A percentile compares a stretch with the other conserved stretches of the same genome.
Evolutionary conservation across 768 basidiomycete genomes (phyloP).

Genomic region (Mycena rosella): DNA sequence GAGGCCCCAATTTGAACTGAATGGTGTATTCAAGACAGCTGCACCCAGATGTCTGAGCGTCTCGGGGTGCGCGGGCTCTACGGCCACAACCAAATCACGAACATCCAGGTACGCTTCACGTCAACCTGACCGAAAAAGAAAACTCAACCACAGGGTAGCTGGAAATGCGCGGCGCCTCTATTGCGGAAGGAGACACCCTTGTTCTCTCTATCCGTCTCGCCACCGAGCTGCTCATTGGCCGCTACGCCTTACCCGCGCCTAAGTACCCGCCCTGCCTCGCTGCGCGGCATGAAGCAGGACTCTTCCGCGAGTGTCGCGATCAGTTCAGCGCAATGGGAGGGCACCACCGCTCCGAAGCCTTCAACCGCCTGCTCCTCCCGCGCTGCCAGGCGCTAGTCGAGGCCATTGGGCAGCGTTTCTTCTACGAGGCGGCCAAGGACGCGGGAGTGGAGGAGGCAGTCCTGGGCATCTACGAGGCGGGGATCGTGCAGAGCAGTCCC

Average conservation of each 20-base stretch:
- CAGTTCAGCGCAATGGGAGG: not conserved
- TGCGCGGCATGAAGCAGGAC: not conserved
- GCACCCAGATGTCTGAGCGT: not conserved
- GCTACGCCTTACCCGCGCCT: not conserved
- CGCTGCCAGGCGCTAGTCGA: not conserved
- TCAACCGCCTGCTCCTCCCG: constrained; percentile 2
- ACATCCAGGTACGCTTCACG: constrained; percentile 1
- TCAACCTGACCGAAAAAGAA: too few species aligned
- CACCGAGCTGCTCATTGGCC: constrained; percentile 13
- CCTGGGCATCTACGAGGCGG: constrained; percentile 14
- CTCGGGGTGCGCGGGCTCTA: constrained; percentile 4
- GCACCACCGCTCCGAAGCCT: not conserved
- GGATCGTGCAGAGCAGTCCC: constrained; percentile 2
- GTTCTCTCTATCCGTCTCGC: constrained; percentile 11
- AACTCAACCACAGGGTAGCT: not conserved
- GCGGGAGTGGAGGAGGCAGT: not conserved
- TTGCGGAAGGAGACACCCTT: constrained; percentile 10
- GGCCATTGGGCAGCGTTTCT: constrained; percentile 7
- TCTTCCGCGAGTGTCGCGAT: not conserved
- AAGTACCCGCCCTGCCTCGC: not conserved
- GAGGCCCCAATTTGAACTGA: not conserved
- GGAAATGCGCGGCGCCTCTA: constrained; percentile 9
- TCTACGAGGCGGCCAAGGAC: constrained; percentile 11
- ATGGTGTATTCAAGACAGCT: not conserved
- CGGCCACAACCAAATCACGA: constrained; percentile 12